Evolutionary conservation across 306 rosid genomes (phyloP).

Genomic region (Castanea mollissima): DNA sequence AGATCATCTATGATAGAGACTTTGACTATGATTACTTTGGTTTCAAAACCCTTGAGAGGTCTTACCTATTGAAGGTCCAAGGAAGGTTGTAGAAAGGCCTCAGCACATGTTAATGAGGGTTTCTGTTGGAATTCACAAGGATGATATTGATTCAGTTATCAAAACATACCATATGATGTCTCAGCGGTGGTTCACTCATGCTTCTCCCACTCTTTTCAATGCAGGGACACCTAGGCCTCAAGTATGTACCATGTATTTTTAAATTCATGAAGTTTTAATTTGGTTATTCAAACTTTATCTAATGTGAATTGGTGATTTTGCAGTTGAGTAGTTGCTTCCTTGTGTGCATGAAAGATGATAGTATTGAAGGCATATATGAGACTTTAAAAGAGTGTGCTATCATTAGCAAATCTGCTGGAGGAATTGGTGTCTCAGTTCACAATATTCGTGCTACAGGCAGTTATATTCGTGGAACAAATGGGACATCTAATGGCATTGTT

Average conservation of each 20-base stretch:
- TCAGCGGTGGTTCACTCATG: constrained; percentile 97
- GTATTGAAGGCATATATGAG: constrained; percentile 90
- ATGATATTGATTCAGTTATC: constrained; percentile 80
- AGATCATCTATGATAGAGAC: constrained; percentile 94
- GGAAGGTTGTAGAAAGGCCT: constrained; percentile 89
- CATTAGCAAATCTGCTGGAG: constrained; percentile 99
- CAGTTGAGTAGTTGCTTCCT: constrained; percentile 99
- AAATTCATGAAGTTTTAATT: neutral
- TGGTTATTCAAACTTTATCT: neutral
- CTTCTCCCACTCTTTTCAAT: constrained; percentile 95
- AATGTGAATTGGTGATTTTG: neutral
- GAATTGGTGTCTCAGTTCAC: constrained; percentile 90
- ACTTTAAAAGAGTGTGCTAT: constrained; percentile 96
- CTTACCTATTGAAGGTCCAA: constrained; percentile 79
- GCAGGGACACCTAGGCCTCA: constrained; percentile 98
- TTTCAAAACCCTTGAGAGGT: constrained; percentile 95
- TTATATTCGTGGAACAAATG: constrained; percentile 96
- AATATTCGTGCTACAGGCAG: constrained; percentile 86
- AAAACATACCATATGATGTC: constrained; percentile 88
- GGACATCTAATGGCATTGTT: constrained; percentile 86
- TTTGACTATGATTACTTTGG: constrained; percentile 96
- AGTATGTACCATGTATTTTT: constrained; percentile 31
- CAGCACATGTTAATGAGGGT: constrained; percentile 99
- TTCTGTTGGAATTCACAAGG: constrained; percentile 94
- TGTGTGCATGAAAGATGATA: constrained; percentile 88